These are phyloP conservation scores for Albophoma yamanashiensis DNA, from an alignment of 2,329 filamentous ascomycete species.

Conservation along the genomic window DNA sequence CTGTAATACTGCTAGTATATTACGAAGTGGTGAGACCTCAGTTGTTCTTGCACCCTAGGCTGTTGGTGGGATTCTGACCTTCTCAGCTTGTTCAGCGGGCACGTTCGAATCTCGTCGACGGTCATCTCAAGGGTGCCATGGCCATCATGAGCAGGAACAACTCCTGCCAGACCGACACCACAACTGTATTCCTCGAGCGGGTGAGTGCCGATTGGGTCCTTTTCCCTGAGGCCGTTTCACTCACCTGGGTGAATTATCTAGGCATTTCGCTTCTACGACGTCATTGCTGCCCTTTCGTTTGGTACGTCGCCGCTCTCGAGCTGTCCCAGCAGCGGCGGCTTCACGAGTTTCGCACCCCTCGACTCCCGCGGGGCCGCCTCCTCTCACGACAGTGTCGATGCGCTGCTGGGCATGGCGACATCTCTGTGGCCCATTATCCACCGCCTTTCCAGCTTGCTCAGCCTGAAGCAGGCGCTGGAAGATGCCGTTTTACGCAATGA, in stretches of 20 bases:
- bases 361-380: conserved; percentile 32
- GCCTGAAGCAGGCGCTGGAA: conserved; percentile 41
- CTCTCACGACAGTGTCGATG: conserved; percentile 42
- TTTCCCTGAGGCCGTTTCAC: not conserved
- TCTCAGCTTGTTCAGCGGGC: conserved; percentile 48
- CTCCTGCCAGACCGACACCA: conserved; percentile 33
- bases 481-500: conserved; percentile 29
- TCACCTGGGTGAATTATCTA: conserved; percentile 12
- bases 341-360: conserved; percentile 35
- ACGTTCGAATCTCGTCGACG: conserved; percentile 47
- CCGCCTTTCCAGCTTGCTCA: conserved; percentile 43
- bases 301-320: conserved; percentile 45
- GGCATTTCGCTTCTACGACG: conserved; percentile 57
- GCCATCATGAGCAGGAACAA: conserved; percentile 43
- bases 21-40: conserved; percentile 49
- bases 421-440: conserved; percentile 55
- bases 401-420: conserved; percentile 49
- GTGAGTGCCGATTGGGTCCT: conserved; percentile 23
- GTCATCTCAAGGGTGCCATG: conserved; percentile 51
- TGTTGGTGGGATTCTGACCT: not conserved
- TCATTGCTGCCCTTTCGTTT: conserved; percentile 51
- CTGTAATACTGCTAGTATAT: conserved; percentile 52
- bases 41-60: not conserved
- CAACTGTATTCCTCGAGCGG: conserved; percentile 46
- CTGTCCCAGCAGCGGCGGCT: conserved; percentile 33